These are phyloP conservation scores for Pyricularia grisea DNA, from an alignment of 2,329 filamentous ascomycete species.

Conservation along the genomic window DNA sequence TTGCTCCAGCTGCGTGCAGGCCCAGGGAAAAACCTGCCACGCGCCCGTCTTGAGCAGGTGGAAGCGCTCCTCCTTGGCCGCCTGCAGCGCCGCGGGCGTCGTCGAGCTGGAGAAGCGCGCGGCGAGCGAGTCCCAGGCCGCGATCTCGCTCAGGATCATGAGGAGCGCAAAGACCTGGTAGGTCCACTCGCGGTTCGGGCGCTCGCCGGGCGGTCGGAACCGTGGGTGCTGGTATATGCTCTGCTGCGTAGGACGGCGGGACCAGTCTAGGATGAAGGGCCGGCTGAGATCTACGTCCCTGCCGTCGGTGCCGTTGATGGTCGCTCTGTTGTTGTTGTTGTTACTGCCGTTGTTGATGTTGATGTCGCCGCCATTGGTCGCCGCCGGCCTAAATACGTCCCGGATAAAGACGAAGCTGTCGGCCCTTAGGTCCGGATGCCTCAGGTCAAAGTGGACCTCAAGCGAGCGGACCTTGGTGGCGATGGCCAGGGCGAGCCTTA, in stretches of 20 bases:
- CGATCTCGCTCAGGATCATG: slow-evolving; percentile 8
- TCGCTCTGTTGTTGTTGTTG: not conserved
- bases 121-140: slow-evolving; percentile 5
- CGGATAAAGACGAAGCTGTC: slow-evolving; percentile 7
- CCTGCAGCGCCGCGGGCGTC: not conserved
- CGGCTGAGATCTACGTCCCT: not conserved
- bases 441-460: slow-evolving; percentile 7
- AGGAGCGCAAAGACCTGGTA: slow-evolving; percentile 6
- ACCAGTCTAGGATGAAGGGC: slow-evolving; percentile 5
- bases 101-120: not conserved
- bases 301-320: not conserved
- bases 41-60: not conserved
- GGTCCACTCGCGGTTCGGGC: slow-evolving; percentile 1
- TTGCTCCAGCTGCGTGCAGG: not conserved
- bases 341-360: not conserved
- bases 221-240: slow-evolving; percentile 6
- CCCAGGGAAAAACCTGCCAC: slow-evolving; percentile 3
- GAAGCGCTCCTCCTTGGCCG: not conserved
- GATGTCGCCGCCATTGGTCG: not conserved
- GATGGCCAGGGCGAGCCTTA: not conserved
- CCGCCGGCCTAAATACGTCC: not conserved
- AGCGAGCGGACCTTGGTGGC: slow-evolving; percentile 6
- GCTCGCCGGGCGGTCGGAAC: not conserved
- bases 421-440: slow-evolving; percentile 6
- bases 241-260: not conserved